Evolutionary conservation across 371 early-diverging fungal species (phyloP), one percentile per base, ranked within the genome.

Genomic region (Syncephalastrum sp.): DNA sequence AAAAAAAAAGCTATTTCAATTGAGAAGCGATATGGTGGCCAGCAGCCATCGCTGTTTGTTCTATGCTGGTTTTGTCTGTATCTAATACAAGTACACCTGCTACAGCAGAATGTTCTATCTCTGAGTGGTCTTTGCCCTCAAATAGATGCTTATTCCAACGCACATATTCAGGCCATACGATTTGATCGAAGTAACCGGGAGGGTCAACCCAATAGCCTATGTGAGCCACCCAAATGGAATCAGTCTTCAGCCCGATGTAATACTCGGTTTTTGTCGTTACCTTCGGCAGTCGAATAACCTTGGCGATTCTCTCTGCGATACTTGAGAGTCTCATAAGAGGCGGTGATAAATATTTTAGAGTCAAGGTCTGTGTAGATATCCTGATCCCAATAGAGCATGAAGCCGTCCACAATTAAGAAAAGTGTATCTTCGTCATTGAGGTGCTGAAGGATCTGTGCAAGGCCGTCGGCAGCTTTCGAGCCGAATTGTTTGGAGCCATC

Each of bases 111-210:
- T 61, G 61, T 41, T 66, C 64, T 25, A 56, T 19, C 25, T 53
- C 55, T 5, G 47, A 59, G 17, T 47, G 50, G 21, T 45, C 57
- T 3, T 54, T 50, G 25, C 56, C 49, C 5, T 33, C 49, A 23
- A 71, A 60, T 12, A 65, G 43, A 25, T 64, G 72, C 24, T 57
- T 47, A 60, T 89, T 85, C 63, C 82, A 81, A 23, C 68, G 59
- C 4, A 84, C 42, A 66, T 85, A 92, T 51, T 89, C 80, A 12
- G 94, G 92, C 91, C 91, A 94, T 4, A 94, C 95, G 60, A 91
- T 75, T 2, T 73, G 60, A 54, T 91, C 89, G 75, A 92, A 94
- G 61, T 93, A 94, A 2, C 81, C 82, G 1, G 92, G 91, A n/a
- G 95, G 93, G 68, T 94, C 95, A 0, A 60, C 67, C 94, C 93